phyloP scores from a whole-genome alignment of 2,329 filamentous ascomycete species.

The Xenosphaeropsis pyriputrescens region DNA sequence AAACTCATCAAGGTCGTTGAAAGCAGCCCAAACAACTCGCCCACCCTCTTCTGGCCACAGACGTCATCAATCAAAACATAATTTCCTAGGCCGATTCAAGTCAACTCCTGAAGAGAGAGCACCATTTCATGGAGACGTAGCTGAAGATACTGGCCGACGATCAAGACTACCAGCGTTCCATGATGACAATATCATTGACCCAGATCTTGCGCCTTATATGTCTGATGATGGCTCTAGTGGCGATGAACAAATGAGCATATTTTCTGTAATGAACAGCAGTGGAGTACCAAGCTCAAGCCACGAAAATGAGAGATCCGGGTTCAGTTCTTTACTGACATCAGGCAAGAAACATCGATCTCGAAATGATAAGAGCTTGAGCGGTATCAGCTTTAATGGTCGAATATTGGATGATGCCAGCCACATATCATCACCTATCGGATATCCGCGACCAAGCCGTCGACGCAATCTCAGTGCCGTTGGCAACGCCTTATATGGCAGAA shows the following conservation, averaged over 20 bases:
- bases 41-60: conserved; percentile 71
- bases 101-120: conserved; percentile 62
- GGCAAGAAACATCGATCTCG: conserved; percentile 63
- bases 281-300: conserved; percentile 48
- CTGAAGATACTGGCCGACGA: conserved; percentile 50
- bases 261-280: conserved; percentile 57
- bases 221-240: conserved; percentile 89
- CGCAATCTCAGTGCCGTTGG: conserved; percentile 79
- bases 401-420: conserved; percentile 46
- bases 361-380: conserved; percentile 58
- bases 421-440: conserved; percentile 40
- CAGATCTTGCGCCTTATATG: conserved; percentile 87
- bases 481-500: conserved; percentile 44
- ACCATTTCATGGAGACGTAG: conserved; percentile 68
- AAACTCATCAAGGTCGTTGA: conserved; percentile 82
- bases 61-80: conserved; percentile 77
- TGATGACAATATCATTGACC: conserved; percentile 96
- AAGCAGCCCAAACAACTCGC: conserved; percentile 51
- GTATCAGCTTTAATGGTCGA: conserved; percentile 53
- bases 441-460: conserved; percentile 48
- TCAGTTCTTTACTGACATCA: conserved; percentile 57
- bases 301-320: conserved; percentile 58
- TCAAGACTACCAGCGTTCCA: conserved; percentile 80
- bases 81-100: conserved; percentile 65
- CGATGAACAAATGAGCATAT: conserved; percentile 80